Evolutionary conservation across 192 early-diverging fungal species (phyloP), one percentile per base, ranked within the genome.

Genomic region (Chytriomyces confervae): DNA sequence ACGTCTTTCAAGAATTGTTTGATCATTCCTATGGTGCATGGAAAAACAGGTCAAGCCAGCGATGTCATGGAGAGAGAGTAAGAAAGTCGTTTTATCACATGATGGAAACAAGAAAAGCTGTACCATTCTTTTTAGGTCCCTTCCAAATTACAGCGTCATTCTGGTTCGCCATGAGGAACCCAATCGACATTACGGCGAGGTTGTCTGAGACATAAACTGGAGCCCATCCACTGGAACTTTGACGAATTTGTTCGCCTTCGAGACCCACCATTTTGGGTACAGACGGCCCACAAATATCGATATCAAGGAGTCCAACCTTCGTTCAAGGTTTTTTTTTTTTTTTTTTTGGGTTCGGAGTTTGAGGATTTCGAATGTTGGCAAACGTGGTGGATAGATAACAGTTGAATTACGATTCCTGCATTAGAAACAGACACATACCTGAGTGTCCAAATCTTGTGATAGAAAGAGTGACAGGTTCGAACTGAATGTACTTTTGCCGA

Each of bases 91-190:
- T 4, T 36, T 36, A 16, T 60, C 36, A 61, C 24, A 79, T 24
- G 29, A 64, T 50, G 0, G 20, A 36, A 36, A 36, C 36, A 36
- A 36, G 36, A 36, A 36, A 36, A 36, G 36, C 36, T 36, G 2
- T 85, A 93, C 93, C 94, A 83, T 93, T 98, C 89, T 99, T 99
- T 80, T 99, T 99, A 45, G 98, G 95, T 3, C 98, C 98, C 50
- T 96, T 89, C 98, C 98, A 99, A 24, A 99, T 95, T 13, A 99
- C 95, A 27, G 98, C 95, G 74, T 97, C 92, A 77, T 97, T 91
- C 70, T 92, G 93, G 78, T 88, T 92, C 48, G 89, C 89, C 65
- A 99, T 86, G 80, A 99, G 87, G 68, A 98, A 99, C 51, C 94
- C 96, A 61, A 99, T 95, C 5, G 96, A 98, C 97, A 99, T 99